Base-by-base conservation (phyloP, 2,329 filamentous ascomycete genomes). In the Colletotrichum sp. region DNA sequence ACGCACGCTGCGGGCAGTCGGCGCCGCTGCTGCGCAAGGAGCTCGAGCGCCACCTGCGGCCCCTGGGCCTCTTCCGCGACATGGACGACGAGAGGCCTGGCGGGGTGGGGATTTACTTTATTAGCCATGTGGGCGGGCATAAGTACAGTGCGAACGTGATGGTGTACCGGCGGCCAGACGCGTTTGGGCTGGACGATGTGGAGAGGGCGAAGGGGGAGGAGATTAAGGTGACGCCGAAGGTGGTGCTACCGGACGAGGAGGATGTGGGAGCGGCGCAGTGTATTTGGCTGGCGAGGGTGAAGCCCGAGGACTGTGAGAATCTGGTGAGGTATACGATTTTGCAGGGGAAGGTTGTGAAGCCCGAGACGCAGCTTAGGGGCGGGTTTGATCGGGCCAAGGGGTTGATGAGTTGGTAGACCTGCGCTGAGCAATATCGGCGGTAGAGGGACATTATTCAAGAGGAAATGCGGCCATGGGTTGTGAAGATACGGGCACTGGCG, bases 141-240 rank as follows among this genome's bases (percentile, higher is more conserved):
- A 98, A 98, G 87, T 99, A 98, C 86, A 93, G 93, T 63, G 97
- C 97, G 32, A 99, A 99, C 81, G 92, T 99, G 80, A 95, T 99
- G 88, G 89, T 99, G 2, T 99, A 99, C 84, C 91, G 97, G 12
- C 90, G 90, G 70, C 88, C 87, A 8, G 88, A 92, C 79, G 88
- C 90, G 1, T 92, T 91, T 80, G 90, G 90, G 0, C 79, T 90
- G 57, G 90, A 92, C 72, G 71, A 21, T 21, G 88, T 89, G 59
- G 83, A 79, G 81, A 83, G 83, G 78, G 85, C 68, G 21, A 84
- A 76, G 34, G 86, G 86, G 69, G 71, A 44, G 13, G 86, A 86
- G 3, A 79, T 83, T 49, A 80, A 83, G 64, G 83, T 85, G 65
- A 77, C 78, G 75, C 77, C 79, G 34, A 83, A 49, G 80, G 83